A percentile compares a stretch with the other conserved stretches of the same genome.
These are phyloP conservation scores for Trametes elegans DNA, from an alignment of 768 basidiomycete genomes.

Conservation along the genomic window DNA sequence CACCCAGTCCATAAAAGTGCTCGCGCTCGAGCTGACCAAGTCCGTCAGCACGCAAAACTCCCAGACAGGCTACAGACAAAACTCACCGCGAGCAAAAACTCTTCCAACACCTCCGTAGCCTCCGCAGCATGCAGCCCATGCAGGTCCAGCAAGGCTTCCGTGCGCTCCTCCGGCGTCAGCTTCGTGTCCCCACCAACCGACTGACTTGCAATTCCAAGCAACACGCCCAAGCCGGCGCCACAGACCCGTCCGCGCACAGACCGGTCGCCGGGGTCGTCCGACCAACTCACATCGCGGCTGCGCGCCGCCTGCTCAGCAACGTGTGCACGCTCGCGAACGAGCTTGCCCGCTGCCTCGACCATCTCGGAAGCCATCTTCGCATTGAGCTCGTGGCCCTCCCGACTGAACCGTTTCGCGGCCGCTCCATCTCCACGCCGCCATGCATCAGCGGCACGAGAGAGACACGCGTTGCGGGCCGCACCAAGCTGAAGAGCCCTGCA, in stretches of 20 bases:
- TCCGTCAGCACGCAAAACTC: background rate
- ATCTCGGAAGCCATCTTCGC: slow-evolving; percentile 88
- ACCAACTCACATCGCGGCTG: slow-evolving; percentile 67
- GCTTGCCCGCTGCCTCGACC: slow-evolving; percentile 75
- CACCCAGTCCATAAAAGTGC: slow-evolving; percentile 83
- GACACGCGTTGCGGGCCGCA: slow-evolving; percentile 88
- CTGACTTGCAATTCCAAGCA: slow-evolving; percentile 78
- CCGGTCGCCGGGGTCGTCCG: slow-evolving; percentile 83
- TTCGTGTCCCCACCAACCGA: slow-evolving; percentile 50
- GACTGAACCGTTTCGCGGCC: slow-evolving; percentile 89
- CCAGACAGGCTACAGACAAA: background rate
- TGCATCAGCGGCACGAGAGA: slow-evolving; percentile 93
- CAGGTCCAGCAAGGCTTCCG: slow-evolving; percentile 82
- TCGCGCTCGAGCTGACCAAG: slow-evolving; percentile 73
- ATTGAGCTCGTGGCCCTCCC: slow-evolving; percentile 93
- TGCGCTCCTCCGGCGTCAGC: slow-evolving; percentile 81
- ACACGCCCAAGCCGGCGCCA: slow-evolving; percentile 83
- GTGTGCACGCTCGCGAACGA: slow-evolving; percentile 80
- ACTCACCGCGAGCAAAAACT: slow-evolving; percentile 84
- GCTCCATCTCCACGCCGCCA: slow-evolving; percentile 96
- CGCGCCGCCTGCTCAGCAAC: slow-evolving; percentile 76
- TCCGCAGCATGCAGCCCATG: slow-evolving; percentile 95
- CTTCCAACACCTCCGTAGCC: slow-evolving; percentile 86
- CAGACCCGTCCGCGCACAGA: slow-evolving; percentile 67
- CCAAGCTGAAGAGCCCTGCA: slow-evolving; percentile 86